Base-by-base conservation (phyloP, 306 rosid species). In the Castanea crenata region DNA sequence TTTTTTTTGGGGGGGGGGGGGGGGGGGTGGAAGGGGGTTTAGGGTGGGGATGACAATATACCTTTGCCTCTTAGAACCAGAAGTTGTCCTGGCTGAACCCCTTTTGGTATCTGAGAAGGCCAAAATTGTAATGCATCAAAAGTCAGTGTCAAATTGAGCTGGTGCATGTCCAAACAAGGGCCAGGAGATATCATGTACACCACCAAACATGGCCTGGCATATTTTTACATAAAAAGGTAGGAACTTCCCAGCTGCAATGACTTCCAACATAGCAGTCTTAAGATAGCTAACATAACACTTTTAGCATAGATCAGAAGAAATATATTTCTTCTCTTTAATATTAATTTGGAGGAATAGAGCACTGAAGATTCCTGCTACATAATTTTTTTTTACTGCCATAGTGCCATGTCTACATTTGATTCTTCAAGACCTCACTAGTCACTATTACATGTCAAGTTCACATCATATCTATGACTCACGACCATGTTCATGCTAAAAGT, bases 41-140 rank as follows among this genome's bases (percentile, higher is more conserved):
- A 52, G 62, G 12, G 31, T 55, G 51, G 75, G 56, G 76, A 71
- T 61, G 74, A 77, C 70, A 25, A 35, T 62, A 58, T 80, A 85
- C 99, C 95, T 91, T 95, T 91, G 87, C 99, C 99, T 86, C 98
- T 90, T 81, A 95, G 84, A 59, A 79, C 81, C 78, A 89, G 79
- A 83, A 87, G 94, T 79, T 93, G 97, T 77, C 99, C 98, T 51
- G 90, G 96, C 78, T 95, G 99, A 88, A 89, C 96, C 61, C 97
- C 94, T 83, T 89, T 91, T 15, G 99, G 98, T 87, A 95, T 89
- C 99, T 95, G 89, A 76, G 75, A 73, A 74, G 74, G 82, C 69
- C 87, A 85, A 51, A 64, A 75, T 81, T 27, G 58, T 80, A 83
- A 71, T 71, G 81, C 77, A 88, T 74, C 80, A 54, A 75, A 59